A percentile compares a stretch with the other conserved stretches of the same genome.
These are phyloP conservation scores for Purpureocillium lavendulum DNA, from an alignment of 2,329 filamentous ascomycete species.

Conservation along the genomic window DNA sequence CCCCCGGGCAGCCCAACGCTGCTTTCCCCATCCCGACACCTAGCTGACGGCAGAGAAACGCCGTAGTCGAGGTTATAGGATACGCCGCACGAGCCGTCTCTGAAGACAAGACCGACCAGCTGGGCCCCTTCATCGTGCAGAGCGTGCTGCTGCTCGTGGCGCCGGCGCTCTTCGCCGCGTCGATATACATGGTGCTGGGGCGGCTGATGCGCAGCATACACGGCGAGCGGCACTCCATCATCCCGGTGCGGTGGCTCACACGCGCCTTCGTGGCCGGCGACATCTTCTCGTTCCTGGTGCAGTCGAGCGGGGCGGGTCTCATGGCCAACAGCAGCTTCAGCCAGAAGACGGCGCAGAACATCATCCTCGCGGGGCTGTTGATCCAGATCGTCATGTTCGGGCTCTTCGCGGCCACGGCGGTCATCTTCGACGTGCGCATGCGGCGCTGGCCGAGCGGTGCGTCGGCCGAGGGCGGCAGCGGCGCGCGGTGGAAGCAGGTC, in stretches of 20 bases:
- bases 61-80: slow-evolving; percentile 35
- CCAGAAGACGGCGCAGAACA: slow-evolving; percentile 31
- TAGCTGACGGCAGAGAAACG: neutral
- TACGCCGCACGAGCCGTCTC: slow-evolving; percentile 25
- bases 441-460: slow-evolving; percentile 9
- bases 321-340: slow-evolving; percentile 15
- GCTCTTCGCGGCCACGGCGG: slow-evolving; percentile 41
- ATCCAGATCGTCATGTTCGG: slow-evolving; percentile 50
- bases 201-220: slow-evolving; percentile 31
- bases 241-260: slow-evolving; percentile 34
- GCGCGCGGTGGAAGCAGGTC: slow-evolving; percentile 23
- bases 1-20: too few species aligned
- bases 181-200: slow-evolving; percentile 42
- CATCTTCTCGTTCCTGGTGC: slow-evolving; percentile 41
- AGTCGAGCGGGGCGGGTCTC: slow-evolving; percentile 33
- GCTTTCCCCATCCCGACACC: too few species aligned
- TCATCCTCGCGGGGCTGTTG: slow-evolving; percentile 48
- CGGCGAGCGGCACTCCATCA: slow-evolving; percentile 22
- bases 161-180: slow-evolving; percentile 38
- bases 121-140: slow-evolving; percentile 32
- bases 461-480: slow-evolving; percentile 5
- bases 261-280: slow-evolving; percentile 48
- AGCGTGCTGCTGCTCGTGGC: slow-evolving; percentile 35
- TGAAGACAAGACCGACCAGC: slow-evolving; percentile 17
- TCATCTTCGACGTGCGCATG: slow-evolving; percentile 37